These are phyloP conservation scores for Strobilomyces echinocephalus DNA, from an alignment of 768 basidiomycete genomes.

Conservation along the genomic window DNA sequence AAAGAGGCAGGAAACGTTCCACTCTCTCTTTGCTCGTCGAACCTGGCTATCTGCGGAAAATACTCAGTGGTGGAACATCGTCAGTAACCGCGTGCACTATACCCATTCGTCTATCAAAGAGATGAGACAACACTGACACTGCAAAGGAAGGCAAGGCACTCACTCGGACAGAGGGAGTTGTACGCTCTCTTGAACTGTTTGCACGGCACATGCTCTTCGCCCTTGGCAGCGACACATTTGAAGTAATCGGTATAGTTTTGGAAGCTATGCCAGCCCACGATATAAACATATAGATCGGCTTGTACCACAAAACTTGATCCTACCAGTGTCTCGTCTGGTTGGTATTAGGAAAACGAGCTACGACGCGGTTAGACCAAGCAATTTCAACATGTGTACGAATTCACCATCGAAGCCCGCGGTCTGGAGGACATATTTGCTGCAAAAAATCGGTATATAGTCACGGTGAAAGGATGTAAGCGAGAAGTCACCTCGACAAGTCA, in stretches of 20 bases:
- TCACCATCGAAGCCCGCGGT: constrained; percentile 93
- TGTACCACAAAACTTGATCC: constrained; percentile 18
- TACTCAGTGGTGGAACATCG: neutral
- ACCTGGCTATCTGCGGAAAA: constrained; percentile 64
- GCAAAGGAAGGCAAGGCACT: constrained; percentile 32
- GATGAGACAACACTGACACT: constrained; percentile 8
- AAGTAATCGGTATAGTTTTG: constrained; percentile 99
- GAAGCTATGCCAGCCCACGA: constrained; percentile 47
- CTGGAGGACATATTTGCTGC: constrained; percentile 83
- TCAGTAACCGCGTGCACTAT: constrained; percentile 15
- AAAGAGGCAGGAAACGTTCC: constrained; percentile 91
- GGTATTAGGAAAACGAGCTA: constrained; percentile 84
- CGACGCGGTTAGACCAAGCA: constrained; percentile 11
- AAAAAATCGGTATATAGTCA: constrained; percentile 16
- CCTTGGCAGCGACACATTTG: constrained; percentile 95
- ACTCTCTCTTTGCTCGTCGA: constrained; percentile 92
- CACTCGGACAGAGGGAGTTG: constrained; percentile 96
- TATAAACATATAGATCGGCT: constrained; percentile 7
- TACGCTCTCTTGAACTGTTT: constrained; percentile 97
- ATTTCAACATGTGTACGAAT: constrained; percentile 13
- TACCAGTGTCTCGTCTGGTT: constrained; percentile 98
- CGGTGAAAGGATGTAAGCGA: neutral
- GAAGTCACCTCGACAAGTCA: constrained; percentile 50
- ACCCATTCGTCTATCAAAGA: constrained; percentile 83
- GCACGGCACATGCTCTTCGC: constrained; percentile 97